Base-by-base conservation (phyloP, 371 early-diverging fungal genomes). In the Mortierella sp. region DNA sequence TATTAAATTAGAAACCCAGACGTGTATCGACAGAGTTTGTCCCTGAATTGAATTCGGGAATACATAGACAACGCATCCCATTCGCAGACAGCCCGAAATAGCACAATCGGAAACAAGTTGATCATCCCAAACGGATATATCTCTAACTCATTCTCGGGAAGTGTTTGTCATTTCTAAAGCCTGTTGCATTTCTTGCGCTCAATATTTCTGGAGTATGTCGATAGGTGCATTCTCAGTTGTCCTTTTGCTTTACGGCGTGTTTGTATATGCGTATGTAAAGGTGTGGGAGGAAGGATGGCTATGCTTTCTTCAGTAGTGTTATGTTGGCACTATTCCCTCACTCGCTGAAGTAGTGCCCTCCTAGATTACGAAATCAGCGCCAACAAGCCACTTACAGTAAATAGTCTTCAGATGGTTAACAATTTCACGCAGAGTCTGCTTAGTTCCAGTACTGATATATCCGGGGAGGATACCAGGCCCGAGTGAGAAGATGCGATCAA, bases 381-480 rank as follows among this genome's bases (percentile, higher is more conserved):
- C 43, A 41, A 41, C 8, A 41, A 41, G 43, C 43, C 43, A 84
- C 87, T 87, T 88, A 90, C 97, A 96, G 87, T 98, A 99, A 61
- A 96, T 95, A 72, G 87, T 87, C 84, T 94, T 90, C 62, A 98
- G 88, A 60, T 88, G 87, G 48, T 91, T 87, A 60, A 97, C 86
- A 68, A 99, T 97, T 83, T 98, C 95, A 66, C 95, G 92, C 69
- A 99, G 90, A 45, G 97, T 95, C 70, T 88, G 87, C 71, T 88
- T 87, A 63, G 75, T 78, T 43, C 86, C 87, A 53, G 87, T 74
- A 21, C 88, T 87, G 45, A 90, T 85, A 89, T 96, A 97, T 36
- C 94, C 93, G 60, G 97, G 98, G 59, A 98, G 89, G 72, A 98
- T 97, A 63, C 97, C 98, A 41, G 96, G 96, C 69, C 98, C 98